A percentile compares a stretch with the other conserved stretches of the same genome.
phyloP scores from a whole-genome alignment of 2,329 filamentous ascomycete species.

The Penicillium sp. region DNA sequence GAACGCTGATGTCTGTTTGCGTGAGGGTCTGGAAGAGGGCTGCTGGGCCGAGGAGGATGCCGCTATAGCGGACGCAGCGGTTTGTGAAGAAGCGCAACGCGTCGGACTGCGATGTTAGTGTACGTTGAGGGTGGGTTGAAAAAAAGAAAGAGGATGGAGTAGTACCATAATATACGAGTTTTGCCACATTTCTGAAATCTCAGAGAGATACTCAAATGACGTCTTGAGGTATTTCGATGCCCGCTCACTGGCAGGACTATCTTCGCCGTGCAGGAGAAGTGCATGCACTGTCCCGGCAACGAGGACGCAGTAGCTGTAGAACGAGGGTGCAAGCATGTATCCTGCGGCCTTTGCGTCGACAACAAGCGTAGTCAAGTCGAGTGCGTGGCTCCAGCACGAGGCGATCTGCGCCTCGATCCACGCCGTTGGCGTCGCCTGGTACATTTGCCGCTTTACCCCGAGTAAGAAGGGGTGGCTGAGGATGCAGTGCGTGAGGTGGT shows the following conservation, averaged over 20 bases:
- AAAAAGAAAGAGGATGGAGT: background rate
- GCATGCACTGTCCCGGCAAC: slow-evolving; percentile 30
- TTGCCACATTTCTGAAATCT: slow-evolving; percentile 26
- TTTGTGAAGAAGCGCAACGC: slow-evolving; percentile 23
- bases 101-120: slow-evolving; percentile 14
- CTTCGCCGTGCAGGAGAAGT: slow-evolving; percentile 22
- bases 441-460: slow-evolving; percentile 18
- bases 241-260: slow-evolving; percentile 11
- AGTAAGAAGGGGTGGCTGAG: slow-evolving; percentile 30
- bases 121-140: too few relatives aligned
- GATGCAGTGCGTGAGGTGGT: slow-evolving; percentile 31
- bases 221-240: slow-evolving; percentile 23
- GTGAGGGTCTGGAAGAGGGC: slow-evolving; percentile 24
- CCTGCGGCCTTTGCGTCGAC: slow-evolving; percentile 31
- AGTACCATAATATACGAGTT: slow-evolving; percentile 28
- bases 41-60: slow-evolving; percentile 21
- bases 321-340: slow-evolving; percentile 29
- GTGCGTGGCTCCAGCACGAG: slow-evolving; percentile 19
- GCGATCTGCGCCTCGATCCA: background rate
- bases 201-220: slow-evolving; percentile 23
- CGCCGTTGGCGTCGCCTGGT: background rate
- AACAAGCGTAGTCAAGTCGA: slow-evolving; percentile 26
- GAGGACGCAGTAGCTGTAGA: slow-evolving; percentile 32
- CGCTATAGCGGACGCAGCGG: slow-evolving; percentile 25
- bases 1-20: slow-evolving; percentile 20